Base-by-base conservation (phyloP, 1,284 basidiomycete species). In the Rhodotorula mucilaginosa region DNA sequence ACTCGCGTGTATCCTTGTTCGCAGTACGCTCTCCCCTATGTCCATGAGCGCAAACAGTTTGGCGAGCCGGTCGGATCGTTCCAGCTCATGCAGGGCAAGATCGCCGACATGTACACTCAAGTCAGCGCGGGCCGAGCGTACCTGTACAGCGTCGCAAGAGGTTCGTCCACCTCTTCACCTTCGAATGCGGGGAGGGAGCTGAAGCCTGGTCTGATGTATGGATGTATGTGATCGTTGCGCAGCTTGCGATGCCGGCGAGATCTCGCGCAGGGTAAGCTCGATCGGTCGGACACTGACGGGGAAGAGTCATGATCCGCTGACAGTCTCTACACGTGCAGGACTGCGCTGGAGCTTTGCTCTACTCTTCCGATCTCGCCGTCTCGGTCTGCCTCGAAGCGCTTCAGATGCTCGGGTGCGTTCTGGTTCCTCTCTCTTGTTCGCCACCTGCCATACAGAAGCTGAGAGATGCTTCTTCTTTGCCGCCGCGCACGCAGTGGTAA, bases 31-130 rank as follows among this genome's bases (percentile, higher is more conserved):
- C 84, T 95, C 4, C 88, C 91, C 78, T 97, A 97, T 80, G 87
- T 93, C 13, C 94, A 97, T 80, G 88, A 94, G 71, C 86, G 94
- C 75, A 88, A 93, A 81, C 94, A 97, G 80, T 97, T 97, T 78
- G 91, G 89, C 56, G 86, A 88, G 77, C 87, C 89, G 6, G 85
- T 97, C 62, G 95, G 90, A n/a, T 89, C 90, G 49, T 97, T 97
- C 84, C 94, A 97, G 81, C 82, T 97, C 66, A 94, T 97, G 89
- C 95, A 97, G 87, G 94, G 92, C 87, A 82, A 84, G 78, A 79
- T 84, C 69, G 83, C 84, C 26, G 94, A 97, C 81, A 97, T 97
- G 94, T 97, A 97, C 81, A 97, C 94, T 26, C 93, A 91, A 80
- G 84, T 97, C 64, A 91, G 89, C 77, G 91, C 94, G 7, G 90